Base-by-base conservation (phyloP, 257 asterid species). In the Thymus mandschuricus region DNA sequence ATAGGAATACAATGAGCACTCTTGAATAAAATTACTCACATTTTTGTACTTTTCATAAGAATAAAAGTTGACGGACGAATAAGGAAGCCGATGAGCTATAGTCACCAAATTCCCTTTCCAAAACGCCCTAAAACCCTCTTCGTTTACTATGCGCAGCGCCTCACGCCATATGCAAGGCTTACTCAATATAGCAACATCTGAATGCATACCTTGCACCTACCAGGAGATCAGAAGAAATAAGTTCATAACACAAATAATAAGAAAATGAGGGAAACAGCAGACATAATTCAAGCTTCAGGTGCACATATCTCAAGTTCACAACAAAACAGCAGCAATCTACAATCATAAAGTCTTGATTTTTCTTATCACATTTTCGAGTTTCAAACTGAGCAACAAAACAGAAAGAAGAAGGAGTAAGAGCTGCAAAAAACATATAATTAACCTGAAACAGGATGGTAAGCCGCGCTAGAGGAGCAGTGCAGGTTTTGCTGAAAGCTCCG, bases 71-170 rank as follows among this genome's bases (percentile, higher is more conserved):
- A 88, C 90, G 0, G 98, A 83, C 40, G 96, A 87, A 73, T 93
- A 93, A 1, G 98, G 98, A 62, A 93, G 89, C 41, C 98, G 86
- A 62, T 91, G 97, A 70, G 89, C 97, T 81, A 91, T 88, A 1
- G 98, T 93, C 82, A 93, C 97, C 81, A 93, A 76, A 78, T 91
- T 93, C 71, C 98, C 98, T 83, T 86, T 93, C 98, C 98, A 93
- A 64, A 93, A 93, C 8, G 98, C 97, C 77, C 91, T 79, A 75
- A 93, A 85, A 52, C 97, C 98, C 75, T 93, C 98, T 76, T 91
- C 98, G n/a, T 85, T 78, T 56, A 85, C 75, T 73, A 93, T 84
- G 2, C 94, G 86, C 35, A 83, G 2, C 4, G 97, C 96, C 81
- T 91, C 98, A 1, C 78, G 87, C 86, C 88, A 85, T 66, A 93